phyloP scores from a whole-genome alignment of 176 grass and related monocot species.

The Poa annua region DNA sequence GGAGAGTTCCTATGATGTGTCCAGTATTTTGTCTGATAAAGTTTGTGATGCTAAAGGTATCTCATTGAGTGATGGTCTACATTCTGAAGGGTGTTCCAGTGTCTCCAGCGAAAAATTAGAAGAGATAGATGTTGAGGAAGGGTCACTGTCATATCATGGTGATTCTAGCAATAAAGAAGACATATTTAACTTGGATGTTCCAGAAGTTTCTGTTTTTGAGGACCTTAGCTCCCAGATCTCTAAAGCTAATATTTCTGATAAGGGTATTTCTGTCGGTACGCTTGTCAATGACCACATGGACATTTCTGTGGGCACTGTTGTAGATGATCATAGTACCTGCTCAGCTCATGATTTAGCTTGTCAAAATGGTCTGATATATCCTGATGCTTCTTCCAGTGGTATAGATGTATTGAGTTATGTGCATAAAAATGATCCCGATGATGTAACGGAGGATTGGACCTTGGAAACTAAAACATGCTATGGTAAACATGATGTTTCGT shows the following conservation, averaged over 20 bases:
- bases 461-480: slow-evolving; percentile 41
- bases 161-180: slow-evolving; percentile 35
- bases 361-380: slow-evolving; percentile 40
- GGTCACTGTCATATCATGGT: background rate
- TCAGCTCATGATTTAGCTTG: slow-evolving; percentile 32
- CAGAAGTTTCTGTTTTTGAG: slow-evolving; percentile 37
- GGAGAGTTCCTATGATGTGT: slow-evolving; percentile 34
- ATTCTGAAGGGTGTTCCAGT: slow-evolving; percentile 25
- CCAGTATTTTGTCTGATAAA: slow-evolving; percentile 37
- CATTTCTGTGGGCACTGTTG: slow-evolving; percentile 25
- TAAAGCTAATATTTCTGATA: slow-evolving; percentile 35
- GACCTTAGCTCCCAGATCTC: slow-evolving; percentile 39
- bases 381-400: slow-evolving; percentile 38
- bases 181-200: slow-evolving; percentile 12
- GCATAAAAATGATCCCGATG: slow-evolving; percentile 34
- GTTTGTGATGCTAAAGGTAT: slow-evolving; percentile 34
- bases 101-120: slow-evolving; percentile 27
- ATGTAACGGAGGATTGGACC: slow-evolving; percentile 30
- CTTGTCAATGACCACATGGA: slow-evolving; percentile 26
- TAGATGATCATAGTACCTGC: slow-evolving; percentile 11
- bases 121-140: slow-evolving; percentile 38
- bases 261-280: slow-evolving; percentile 28
- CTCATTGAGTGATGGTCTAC: slow-evolving; percentile 23
- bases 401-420: slow-evolving; percentile 36
- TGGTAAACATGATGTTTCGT: slow-evolving; percentile 42